A percentile compares a stretch with the other conserved stretches of the same genome.
Evolutionary conservation across 805 yeast genomes (phyloP).

Genomic region (Ogataea degrootiae): DNA sequence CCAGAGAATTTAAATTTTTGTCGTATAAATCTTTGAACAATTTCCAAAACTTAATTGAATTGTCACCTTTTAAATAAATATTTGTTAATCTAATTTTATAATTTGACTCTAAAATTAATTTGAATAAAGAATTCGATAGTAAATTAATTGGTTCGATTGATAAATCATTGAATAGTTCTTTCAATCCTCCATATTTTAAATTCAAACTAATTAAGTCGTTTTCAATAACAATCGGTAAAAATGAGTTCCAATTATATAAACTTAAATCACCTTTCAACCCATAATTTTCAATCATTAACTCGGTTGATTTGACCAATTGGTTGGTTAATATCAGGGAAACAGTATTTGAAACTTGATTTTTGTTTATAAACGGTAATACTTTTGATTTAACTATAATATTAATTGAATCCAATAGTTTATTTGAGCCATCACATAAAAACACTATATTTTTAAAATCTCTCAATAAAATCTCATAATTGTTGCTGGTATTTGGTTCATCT

Average conservation of each 20-base stretch:
- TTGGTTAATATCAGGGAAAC: conserved; percentile 17
- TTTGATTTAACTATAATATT: conserved; percentile 12
- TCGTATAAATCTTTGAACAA: conserved; percentile 31
- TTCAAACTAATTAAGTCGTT: conserved; percentile 41
- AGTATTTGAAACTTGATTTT: conserved; percentile 1
- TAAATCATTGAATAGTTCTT: conserved; percentile 39
- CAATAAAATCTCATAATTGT: conserved; percentile 17
- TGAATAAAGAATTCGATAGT: conserved; percentile 46
- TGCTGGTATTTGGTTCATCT: conserved; percentile 5
- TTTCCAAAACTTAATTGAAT: conserved; percentile 45
- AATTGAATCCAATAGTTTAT: conserved; percentile 8
- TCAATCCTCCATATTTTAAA: conserved; percentile 30
- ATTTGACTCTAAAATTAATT: conserved; percentile 37
- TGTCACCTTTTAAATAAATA: conserved; percentile 55
- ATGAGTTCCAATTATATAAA: conserved; percentile 19
- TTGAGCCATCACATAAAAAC: conserved; percentile 16
- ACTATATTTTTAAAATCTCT: conserved; percentile 19
- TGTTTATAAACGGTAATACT: conserved; percentile 10
- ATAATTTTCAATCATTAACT: conserved; percentile 17
- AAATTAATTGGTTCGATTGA: conserved; percentile 42
- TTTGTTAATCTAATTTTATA: conserved; percentile 47
- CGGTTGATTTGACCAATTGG: conserved; percentile 9
- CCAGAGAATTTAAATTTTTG: conserved; percentile 25
- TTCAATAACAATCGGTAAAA: conserved; percentile 25
- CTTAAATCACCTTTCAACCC: conserved; percentile 25